phyloP scores from a whole-genome alignment of 352 stramenopile genomes.

The Pythium aristosporum region DNA sequence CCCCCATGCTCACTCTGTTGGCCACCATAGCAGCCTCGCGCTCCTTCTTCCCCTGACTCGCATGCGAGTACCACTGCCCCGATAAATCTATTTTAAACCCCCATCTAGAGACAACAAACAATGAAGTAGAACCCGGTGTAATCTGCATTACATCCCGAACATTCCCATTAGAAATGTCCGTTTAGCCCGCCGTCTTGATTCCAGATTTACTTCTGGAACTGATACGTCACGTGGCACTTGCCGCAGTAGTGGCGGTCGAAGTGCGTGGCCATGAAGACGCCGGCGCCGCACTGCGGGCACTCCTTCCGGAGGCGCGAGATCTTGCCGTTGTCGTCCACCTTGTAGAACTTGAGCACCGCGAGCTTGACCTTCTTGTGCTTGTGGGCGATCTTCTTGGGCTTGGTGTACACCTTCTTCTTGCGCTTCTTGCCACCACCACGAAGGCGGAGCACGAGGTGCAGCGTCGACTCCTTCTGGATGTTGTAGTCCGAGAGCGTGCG shows the following conservation, averaged over 20 bases:
- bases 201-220: constrained; percentile 64
- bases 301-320: constrained; percentile 98
- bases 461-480: constrained; percentile 88
- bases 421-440: constrained; percentile 97
- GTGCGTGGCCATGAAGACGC: constrained; percentile 99
- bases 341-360: constrained; percentile 97
- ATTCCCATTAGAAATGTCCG: background rate
- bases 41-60: background rate
- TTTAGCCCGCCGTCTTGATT: background rate
- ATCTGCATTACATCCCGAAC: constrained; percentile 6
- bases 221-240: constrained; percentile 98
- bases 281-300: constrained; percentile 95
- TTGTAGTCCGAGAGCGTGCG: constrained; percentile 34
- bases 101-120: background rate
- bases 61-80: background rate
- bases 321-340: constrained; percentile 95
- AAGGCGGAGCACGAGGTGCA: constrained; percentile 96
- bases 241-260: constrained; percentile 99
- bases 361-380: constrained; percentile 98
- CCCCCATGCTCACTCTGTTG: background rate
- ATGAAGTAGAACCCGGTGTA: constrained; percentile 18
- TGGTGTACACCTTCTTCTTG: constrained; percentile 99
- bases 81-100: too few relatives aligned
- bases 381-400: constrained; percentile 99
- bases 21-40: background rate